A percentile compares a stretch with the other conserved stretches of the same genome.
Evolutionary conservation across 495 filamentous ascomycete species (phyloP).

Genomic region (Hyaloscypha hepaticicola): DNA sequence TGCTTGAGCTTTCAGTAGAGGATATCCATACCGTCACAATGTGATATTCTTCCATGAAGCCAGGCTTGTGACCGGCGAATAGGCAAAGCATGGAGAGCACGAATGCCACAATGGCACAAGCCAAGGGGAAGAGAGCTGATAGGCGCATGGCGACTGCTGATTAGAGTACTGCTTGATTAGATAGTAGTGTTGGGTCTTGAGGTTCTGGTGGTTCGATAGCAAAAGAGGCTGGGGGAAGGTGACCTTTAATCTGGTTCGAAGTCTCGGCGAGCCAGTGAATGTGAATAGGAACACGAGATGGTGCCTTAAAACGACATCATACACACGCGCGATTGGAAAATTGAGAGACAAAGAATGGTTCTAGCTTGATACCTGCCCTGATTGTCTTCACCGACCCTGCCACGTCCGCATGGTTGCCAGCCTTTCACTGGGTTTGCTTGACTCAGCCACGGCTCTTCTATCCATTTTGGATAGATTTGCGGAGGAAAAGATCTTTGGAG

Average conservation of each 20-base stretch:
- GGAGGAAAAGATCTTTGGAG: not conserved
- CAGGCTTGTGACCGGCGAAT: conserved; percentile 63
- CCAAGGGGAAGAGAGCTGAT: conserved; percentile 26
- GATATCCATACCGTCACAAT: conserved; percentile 59
- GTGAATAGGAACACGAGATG: not conserved
- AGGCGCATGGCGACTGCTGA: conserved; percentile 24
- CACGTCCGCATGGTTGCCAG: not conserved
- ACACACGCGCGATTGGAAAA: conserved; percentile 2
- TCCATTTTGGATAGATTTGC: not conserved
- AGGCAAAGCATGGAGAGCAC: conserved; percentile 68
- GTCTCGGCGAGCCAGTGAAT: conserved; percentile 1
- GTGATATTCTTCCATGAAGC: conserved; percentile 61
- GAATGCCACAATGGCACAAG: conserved; percentile 53
- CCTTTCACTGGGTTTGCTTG: not conserved
- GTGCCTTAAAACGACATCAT: conserved; percentile 22
- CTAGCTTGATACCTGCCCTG: conserved; percentile 14
- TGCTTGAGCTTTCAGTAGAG: not conserved
- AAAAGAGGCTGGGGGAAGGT: not conserved
- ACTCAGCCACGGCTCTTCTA: not conserved
- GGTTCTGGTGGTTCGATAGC: not conserved
- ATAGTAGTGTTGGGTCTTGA: not conserved
- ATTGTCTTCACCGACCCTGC: conserved; percentile 3
- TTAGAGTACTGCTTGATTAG: not conserved
- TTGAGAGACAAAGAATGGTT: not conserved
- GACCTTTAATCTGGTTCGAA: not conserved